These are phyloP conservation scores for Brettanomyces naardenensis DNA, from an alignment of 805 yeast genomes.

Conservation along the genomic window DNA sequence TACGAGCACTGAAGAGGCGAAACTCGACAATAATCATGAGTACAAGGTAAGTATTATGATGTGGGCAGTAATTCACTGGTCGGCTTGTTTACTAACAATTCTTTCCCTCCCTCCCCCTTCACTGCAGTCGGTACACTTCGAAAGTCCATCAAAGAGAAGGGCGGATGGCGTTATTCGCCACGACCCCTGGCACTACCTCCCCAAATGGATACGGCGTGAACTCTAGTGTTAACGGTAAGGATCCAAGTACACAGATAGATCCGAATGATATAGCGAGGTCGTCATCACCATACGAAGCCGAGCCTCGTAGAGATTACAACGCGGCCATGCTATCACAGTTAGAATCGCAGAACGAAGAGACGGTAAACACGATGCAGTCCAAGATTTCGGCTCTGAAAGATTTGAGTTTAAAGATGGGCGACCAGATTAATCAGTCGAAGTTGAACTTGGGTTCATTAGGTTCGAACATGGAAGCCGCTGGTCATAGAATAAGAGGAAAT, in stretches of 20 bases:
- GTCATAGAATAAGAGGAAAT: slow-evolving; percentile 41
- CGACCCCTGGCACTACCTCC: slow-evolving; percentile 11
- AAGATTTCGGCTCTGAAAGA: slow-evolving; percentile 49
- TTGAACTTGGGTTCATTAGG: slow-evolving; percentile 19
- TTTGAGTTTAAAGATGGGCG: slow-evolving; percentile 52
- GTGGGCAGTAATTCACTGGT: no score
- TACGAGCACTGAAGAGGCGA: no score
- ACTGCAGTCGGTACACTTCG: slow-evolving; percentile 22
- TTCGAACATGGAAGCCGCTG: slow-evolving; percentile 24
- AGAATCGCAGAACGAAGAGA: slow-evolving; percentile 62
- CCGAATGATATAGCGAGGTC: slow-evolving; percentile 14
- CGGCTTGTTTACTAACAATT: no score
- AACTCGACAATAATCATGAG: no score
- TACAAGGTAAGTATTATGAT: no score
- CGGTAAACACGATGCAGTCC: slow-evolving; percentile 43
- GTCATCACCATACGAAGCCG: slow-evolving; percentile 34
- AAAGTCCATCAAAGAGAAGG: slow-evolving; percentile 25
- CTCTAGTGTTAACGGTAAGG: no score
- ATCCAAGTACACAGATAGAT: no score
- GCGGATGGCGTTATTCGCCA: slow-evolving; percentile 19
- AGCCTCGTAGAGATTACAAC: slow-evolving; percentile 29
- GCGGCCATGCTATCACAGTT: slow-evolving; percentile 49
- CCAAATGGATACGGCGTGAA: no score
- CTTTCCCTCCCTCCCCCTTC: no score
- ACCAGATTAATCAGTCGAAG: slow-evolving; percentile 40